Conservation (phyloP, 108 stramenopile species). For the Pseudonitzschia pungens region DNA sequence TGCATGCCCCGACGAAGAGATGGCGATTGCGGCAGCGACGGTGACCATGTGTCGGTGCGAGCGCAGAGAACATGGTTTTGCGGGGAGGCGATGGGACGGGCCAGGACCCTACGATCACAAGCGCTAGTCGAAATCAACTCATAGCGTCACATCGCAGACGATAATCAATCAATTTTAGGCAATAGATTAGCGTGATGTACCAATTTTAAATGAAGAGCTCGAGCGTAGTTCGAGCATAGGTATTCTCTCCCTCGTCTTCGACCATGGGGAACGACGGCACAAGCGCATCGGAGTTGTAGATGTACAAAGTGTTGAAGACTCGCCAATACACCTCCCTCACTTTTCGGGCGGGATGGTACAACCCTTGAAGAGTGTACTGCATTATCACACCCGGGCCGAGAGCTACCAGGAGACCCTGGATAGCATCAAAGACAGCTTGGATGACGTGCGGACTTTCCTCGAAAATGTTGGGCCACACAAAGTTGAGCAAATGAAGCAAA, state of each 20-base stretch:
- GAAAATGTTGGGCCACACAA: constrained; percentile 99
- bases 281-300: constrained; percentile 94
- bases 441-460: constrained; percentile 97
- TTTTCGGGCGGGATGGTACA: constrained; percentile 97
- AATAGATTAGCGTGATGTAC: no score
- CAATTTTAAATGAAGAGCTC: constrained; percentile 91
- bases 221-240: constrained; percentile 85
- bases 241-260: constrained; percentile 86
- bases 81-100: no score
- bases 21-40: no score
- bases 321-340: constrained; percentile 99
- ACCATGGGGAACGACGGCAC: constrained; percentile 90
- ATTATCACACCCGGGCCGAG: constrained; percentile 90
- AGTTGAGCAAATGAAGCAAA: constrained; percentile 94
- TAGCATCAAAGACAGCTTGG: constrained; percentile 97
- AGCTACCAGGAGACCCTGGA: constrained; percentile 95
- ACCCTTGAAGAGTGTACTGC: constrained; percentile 93
- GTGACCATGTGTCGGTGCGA: no score
- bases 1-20: no score
- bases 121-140: no score
- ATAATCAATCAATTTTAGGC: no score
- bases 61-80: no score
- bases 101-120: no score
- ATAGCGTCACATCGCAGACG: no score
- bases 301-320: constrained; percentile 98